These are phyloP conservation scores for Phytophthora pistaciae DNA, from an alignment of 352 stramenopile genomes.

Conservation along the genomic window DNA sequence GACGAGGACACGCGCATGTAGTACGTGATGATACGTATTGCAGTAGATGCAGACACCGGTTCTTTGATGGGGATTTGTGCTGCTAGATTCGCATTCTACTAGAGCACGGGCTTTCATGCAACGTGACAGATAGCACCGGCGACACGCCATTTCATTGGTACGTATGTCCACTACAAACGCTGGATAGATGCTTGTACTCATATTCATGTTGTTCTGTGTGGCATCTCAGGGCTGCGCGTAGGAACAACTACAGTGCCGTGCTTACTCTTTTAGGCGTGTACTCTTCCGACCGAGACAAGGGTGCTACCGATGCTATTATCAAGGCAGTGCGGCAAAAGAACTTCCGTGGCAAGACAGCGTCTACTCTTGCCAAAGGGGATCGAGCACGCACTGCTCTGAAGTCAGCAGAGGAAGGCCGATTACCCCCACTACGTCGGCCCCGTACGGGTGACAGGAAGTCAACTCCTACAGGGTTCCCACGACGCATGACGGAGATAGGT, in stretches of 20 bases:
- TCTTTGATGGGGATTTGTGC: constrained; percentile 5
- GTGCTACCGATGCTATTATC: constrained; percentile 38
- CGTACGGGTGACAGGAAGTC: constrained; percentile 8
- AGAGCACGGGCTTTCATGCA: constrained; percentile 46
- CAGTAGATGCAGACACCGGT: neutral
- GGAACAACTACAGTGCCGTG: constrained; percentile 69
- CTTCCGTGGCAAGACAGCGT: constrained; percentile 52
- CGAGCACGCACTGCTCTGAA: constrained; percentile 53
- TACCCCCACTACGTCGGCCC: constrained; percentile 35
- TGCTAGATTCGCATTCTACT: constrained; percentile 61
- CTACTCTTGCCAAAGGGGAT: constrained; percentile 51
- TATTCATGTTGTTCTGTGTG: neutral
- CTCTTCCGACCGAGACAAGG: constrained; percentile 36
- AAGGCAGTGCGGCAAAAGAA: constrained; percentile 54
- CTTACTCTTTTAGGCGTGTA: constrained; percentile 58
- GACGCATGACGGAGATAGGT: constrained; percentile 42
- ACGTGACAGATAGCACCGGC: constrained; percentile 53
- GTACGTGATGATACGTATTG: constrained; percentile 31
- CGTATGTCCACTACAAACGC: neutral
- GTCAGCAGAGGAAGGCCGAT: constrained; percentile 58
- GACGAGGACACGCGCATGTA: constrained; percentile 58
- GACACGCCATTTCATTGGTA: constrained; percentile 81
- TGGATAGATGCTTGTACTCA: neutral
- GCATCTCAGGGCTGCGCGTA: constrained; percentile 55
- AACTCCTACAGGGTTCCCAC: constrained; percentile 4